Percentiles rank a stretch among this genome's conserved stretches.
These are phyloP conservation scores for Endogone sp. DNA, from an alignment of 192 early-diverging fungal genomes.

Conservation along the genomic window DNA sequence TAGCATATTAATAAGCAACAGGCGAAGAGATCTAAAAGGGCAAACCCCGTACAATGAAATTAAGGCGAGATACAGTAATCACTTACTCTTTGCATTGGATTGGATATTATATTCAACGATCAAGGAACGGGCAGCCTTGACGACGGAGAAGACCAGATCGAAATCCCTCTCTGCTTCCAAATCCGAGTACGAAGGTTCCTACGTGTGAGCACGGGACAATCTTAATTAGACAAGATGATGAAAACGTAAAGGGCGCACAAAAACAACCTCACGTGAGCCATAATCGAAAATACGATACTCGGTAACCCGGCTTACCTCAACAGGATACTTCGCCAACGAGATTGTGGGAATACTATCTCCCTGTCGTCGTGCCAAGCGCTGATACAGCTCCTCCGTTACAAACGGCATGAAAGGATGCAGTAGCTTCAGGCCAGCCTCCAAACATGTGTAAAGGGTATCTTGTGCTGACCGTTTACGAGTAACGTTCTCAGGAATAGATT, in stretches of 20 bases:
- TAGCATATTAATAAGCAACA: too few relatives aligned
- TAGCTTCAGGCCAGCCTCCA: conserved; percentile 87
- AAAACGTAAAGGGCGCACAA: too few relatives aligned
- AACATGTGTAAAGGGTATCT: conserved; percentile 92
- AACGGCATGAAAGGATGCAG: conserved; percentile 99
- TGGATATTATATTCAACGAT: conserved; percentile 76
- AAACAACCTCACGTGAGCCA: too few relatives aligned
- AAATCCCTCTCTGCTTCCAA: conserved; percentile 72
- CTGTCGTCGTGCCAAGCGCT: conserved; percentile 83
- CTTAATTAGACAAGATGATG: too few relatives aligned
- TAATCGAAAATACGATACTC: too few relatives aligned
- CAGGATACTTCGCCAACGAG: conserved; percentile 65
- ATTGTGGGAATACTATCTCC: conserved; percentile 67
- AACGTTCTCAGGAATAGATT: conserved; percentile 37
- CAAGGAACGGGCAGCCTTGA: conserved; percentile 73
- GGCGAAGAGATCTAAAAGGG: too few relatives aligned
- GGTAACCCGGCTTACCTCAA: conserved; percentile 6
- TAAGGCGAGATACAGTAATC: too few relatives aligned
- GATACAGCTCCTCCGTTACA: conserved; percentile 98
- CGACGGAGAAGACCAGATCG: conserved; percentile 72
- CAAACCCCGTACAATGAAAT: too few relatives aligned
- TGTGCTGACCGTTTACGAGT: conserved; percentile 56
- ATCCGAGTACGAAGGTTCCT: conserved; percentile 52
- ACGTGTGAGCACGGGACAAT: conserved; percentile 3
- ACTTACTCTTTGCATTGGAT: conserved; percentile 57